A percentile compares a stretch with the other conserved stretches of the same genome.
phyloP scores from a whole-genome alignment of 257 asterid genomes.

The Marsdenia floribunda region DNA sequence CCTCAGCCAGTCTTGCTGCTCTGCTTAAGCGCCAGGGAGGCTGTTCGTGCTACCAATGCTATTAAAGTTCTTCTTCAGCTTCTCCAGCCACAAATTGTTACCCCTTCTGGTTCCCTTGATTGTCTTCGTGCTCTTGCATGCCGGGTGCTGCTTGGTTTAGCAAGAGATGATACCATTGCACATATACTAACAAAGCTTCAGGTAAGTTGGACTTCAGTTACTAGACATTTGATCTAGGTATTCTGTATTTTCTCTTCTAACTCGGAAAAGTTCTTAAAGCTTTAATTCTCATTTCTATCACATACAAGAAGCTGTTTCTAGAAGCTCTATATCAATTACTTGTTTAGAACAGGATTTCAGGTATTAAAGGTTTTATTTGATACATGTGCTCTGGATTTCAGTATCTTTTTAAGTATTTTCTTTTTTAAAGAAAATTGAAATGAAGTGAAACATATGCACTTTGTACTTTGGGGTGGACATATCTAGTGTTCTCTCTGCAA shows the following conservation, averaged over 20 bases:
- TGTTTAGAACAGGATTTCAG: background rate
- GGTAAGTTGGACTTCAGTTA: conserved; percentile 31
- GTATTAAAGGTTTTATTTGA: background rate
- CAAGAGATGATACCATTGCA: conserved; percentile 97
- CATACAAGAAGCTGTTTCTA: background rate
- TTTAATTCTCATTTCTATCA: background rate
- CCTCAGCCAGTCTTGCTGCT: too few relatives aligned
- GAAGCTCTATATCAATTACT: background rate
- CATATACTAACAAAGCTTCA: conserved; percentile 95
- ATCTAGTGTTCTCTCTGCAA: background rate
- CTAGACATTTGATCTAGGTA: background rate
- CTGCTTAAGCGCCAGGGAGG: conserved; percentile 99
- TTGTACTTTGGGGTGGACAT: background rate
- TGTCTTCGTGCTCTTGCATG: conserved; percentile 99
- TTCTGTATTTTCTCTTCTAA: background rate
- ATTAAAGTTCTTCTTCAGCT: conserved; percentile 97
- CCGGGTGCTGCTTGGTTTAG: conserved; percentile 98
- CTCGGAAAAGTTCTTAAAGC: background rate
- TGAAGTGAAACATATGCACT: background rate
- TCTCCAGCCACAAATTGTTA: conserved; percentile 88
- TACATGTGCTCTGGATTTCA: background rate
- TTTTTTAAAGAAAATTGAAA: too few relatives aligned
- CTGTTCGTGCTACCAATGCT: conserved; percentile 96
- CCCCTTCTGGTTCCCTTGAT: conserved; percentile 94
- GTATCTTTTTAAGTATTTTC: background rate